Base-by-base conservation (phyloP, 2,329 filamentous ascomycete genomes). In the Paecilomyces formosus region DNA sequence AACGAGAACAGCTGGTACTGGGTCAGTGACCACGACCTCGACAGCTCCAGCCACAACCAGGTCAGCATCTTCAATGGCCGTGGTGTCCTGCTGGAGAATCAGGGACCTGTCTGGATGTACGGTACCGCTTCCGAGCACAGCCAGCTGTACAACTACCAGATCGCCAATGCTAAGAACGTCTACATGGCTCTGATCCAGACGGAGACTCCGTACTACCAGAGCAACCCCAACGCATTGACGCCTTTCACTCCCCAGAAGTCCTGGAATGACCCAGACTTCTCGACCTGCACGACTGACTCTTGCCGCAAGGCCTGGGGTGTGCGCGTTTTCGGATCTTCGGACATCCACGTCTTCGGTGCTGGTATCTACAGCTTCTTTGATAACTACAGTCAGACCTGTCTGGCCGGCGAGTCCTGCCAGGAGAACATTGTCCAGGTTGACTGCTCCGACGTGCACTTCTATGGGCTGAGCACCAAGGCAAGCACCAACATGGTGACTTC, bases 1-100 rank as follows among this genome's bases (percentile, higher is more conserved):
- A 79, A 96, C 52, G 92, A 97, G 79, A 96, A 96, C 77, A 86
- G 82, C 53, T 96, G 90, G 90, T 87, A 90, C 74, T 96, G 92
- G 91, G 88, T 91, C 53, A 86, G 92, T 2, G 92, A 96, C 72
- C 92, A 96, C 78, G 90, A 95, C 70, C 87, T 96, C 24, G 92
- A 96, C 72, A 81, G 85, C 12, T 63, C 74, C 8, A 87, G 88
- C 68, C 84, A 89, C 72, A 85, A 77, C 60, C 84, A 86, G 69
- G 84, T 85, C 65, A 82, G 88, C 70, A 85, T 96, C 68, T 96
- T 88, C 83, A 95, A 90, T 72, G 91, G 91, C 54, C 89, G 92
- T 62, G 92, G 91, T 66, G 83, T 96, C 64, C 81, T 88, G 35
- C 85, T 96, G 65, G 90, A 96, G 77, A 89, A 85, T 54, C 80